phyloP scores from a whole-genome alignment of 2,329 filamentous ascomycete species.

The Amauroascus verrucosus region DNA sequence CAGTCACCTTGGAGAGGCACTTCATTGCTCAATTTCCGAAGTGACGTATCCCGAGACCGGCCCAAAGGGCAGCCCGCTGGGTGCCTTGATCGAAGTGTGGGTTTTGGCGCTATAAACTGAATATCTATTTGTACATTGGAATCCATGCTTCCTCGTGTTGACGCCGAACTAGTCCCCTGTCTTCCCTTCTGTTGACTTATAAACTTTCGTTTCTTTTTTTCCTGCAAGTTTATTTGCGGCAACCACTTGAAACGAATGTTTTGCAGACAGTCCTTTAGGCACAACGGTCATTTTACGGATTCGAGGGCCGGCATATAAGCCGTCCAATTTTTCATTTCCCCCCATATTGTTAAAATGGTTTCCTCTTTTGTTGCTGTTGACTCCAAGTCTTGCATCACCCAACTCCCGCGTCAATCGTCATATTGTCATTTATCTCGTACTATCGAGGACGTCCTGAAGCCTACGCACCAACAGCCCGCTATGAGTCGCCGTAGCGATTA shows the following conservation, averaged over 20 bases:
- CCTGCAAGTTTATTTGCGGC: neutral
- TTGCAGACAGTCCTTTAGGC: neutral
- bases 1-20: neutral
- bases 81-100: neutral
- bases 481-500: conserved; percentile 1
- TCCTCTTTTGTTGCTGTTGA: neutral
- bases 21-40: neutral
- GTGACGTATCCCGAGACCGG: neutral
- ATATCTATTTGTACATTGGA: neutral
- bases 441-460: neutral
- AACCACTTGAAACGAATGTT: neutral
- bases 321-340: neutral
- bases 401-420: neutral
- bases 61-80: neutral
- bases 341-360: neutral
- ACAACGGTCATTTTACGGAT: neutral
- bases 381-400: neutral
- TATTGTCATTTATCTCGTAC: neutral
- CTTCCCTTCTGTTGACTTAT: neutral
- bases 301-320: conserved; percentile 1
- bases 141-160: conserved; percentile 5
- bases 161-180: neutral
- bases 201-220: neutral
- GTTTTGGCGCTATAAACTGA: neutral
- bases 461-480: neutral